Evolutionary conservation across 148 eudicot genomes (phyloP).

Genomic region (Camellia lanceoleosa): DNA sequence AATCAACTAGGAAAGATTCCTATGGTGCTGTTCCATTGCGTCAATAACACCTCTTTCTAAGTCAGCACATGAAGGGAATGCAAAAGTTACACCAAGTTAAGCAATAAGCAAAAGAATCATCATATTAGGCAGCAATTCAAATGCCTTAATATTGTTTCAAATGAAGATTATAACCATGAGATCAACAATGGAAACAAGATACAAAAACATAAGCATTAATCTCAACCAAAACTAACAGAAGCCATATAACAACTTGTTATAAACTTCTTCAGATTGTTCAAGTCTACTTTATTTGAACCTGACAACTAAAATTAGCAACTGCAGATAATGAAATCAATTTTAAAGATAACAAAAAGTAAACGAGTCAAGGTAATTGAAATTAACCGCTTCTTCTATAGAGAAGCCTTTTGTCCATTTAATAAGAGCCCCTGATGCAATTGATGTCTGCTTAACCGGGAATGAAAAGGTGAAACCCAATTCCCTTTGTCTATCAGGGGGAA

Average conservation of each 20-base stretch:
- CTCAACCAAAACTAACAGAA: not conserved
- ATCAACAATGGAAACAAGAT: not conserved
- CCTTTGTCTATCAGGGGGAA: slow-evolving; percentile 73
- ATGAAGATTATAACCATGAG: not conserved
- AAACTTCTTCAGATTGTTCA: not conserved
- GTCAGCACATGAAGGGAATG: not conserved
- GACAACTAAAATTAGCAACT: not conserved
- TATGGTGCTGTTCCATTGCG: not conserved
- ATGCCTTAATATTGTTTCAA: not conserved
- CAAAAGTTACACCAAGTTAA: slow-evolving; percentile 6
- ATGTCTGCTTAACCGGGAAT: slow-evolving; percentile 85
- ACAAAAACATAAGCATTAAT: not conserved
- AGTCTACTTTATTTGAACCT: not conserved
- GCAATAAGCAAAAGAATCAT: not conserved
- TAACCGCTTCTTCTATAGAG: slow-evolving; percentile 71
- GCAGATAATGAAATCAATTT: not conserved
- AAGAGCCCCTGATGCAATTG: slow-evolving; percentile 74
- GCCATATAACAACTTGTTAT: not conserved
- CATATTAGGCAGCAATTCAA: slow-evolving; percentile 1
- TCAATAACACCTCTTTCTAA: not conserved
- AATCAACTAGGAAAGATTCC: not conserved
- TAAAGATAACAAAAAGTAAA: not conserved
- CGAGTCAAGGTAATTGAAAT: slow-evolving; percentile 20
- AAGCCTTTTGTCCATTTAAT: slow-evolving; percentile 98
- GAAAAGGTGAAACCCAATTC: slow-evolving; percentile 99